Conservation (phyloP, 169 alveolate species). For the Nephromyces sp. region DNA sequence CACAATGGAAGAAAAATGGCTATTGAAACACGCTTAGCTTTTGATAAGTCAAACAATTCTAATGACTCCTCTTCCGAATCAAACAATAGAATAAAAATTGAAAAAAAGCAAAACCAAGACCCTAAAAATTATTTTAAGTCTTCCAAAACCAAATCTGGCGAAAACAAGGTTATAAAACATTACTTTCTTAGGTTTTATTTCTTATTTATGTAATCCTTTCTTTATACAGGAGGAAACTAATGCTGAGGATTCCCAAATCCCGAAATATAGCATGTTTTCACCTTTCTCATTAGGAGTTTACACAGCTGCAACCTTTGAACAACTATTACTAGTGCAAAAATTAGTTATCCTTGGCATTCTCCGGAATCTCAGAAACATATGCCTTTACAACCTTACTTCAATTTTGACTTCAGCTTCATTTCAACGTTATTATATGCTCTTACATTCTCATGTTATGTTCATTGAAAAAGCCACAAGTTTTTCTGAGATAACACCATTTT, state of each 20-base stretch:
- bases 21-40: not conserved
- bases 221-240: not conserved
- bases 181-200: not conserved
- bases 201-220: not conserved
- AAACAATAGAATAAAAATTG: no score
- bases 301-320: constrained; percentile 18
- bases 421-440: constrained; percentile 35
- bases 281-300: constrained; percentile 19
- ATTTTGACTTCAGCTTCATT: constrained; percentile 28
- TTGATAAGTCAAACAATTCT: constrained; percentile 4
- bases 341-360: constrained; percentile 36
- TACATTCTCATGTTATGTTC: constrained; percentile 25
- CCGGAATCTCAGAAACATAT: constrained; percentile 36
- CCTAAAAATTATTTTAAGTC: no score
- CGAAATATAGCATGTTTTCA: constrained; percentile 1
- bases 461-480: constrained; percentile 39
- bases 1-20: not conserved
- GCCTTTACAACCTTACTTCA: constrained; percentile 24
- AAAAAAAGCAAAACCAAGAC: no score
- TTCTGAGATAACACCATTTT: constrained; percentile 33
- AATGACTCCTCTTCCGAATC: no score
- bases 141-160: no score
- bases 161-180: not conserved
- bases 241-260: not conserved
- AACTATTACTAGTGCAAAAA: constrained; percentile 35